A percentile compares a stretch with the other conserved stretches of the same genome.
Conservation (phyloP, 1,284 basidiomycete genomes). For the Ganoderma multipileum region DNA sequence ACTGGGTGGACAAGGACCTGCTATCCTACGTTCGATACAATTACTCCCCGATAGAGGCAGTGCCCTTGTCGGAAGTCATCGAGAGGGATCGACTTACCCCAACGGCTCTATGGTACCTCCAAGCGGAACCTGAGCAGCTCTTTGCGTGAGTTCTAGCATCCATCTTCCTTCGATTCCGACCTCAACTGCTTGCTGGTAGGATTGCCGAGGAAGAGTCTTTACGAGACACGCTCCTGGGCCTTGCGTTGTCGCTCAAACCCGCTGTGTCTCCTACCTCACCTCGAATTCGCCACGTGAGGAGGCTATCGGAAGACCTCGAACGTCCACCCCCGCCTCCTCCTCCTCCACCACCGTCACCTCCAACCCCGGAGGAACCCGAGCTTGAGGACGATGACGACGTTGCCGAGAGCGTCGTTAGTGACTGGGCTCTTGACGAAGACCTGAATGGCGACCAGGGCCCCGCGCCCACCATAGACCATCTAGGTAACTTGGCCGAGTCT, state of each 20-base stretch:
- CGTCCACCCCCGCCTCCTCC: constrained; percentile 8
- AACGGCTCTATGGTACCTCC: constrained; percentile 22
- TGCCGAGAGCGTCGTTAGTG: constrained; percentile 25
- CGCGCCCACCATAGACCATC: neutral
- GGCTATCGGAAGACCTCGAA: constrained; percentile 18
- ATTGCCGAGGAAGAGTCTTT: constrained; percentile 15
- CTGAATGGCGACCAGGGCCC: neutral
- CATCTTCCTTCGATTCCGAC: neutral
- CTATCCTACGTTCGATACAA: constrained; percentile 7
- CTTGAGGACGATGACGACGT: constrained; percentile 22
- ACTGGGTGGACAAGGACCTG: constrained; percentile 24
- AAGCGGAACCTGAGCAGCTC: constrained; percentile 19
- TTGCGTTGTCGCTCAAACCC: constrained; percentile 20
- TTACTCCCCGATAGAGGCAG: constrained; percentile 10
- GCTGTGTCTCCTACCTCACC: constrained; percentile 27
- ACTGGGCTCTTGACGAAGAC: constrained; percentile 28
- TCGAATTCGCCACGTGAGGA: constrained; percentile 11
- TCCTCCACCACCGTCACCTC: constrained; percentile 14
- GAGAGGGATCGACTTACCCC: constrained; percentile 18
- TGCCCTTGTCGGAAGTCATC: constrained; percentile 11
- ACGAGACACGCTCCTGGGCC: constrained; percentile 15
- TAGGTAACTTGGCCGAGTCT: no score
- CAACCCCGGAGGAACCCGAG: constrained; percentile 16
- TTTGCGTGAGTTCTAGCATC: constrained; percentile 9
- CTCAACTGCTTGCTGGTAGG: constrained; percentile 11